Conservation (phyloP, 1,284 basidiomycete genomes). For the Kalmanozyma brasiliensis region DNA sequence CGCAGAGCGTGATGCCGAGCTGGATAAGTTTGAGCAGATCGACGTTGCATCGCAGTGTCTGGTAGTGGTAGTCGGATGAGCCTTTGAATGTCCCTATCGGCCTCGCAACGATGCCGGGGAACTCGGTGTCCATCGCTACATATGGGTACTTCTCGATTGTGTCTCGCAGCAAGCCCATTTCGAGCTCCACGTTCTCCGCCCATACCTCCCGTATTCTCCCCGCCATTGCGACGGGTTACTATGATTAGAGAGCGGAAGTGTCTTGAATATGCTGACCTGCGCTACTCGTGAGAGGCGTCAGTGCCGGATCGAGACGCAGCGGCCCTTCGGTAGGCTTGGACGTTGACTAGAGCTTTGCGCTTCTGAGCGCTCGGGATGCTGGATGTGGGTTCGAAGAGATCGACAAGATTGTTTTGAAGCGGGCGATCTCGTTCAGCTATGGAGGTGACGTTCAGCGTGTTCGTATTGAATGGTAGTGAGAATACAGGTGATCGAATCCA, state of each 20-base stretch:
- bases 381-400: neutral
- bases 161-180: conserved; percentile 87
- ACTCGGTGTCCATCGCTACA: conserved; percentile 99
- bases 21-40: conserved; percentile 98
- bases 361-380: no score
- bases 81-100: conserved; percentile 97
- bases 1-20: conserved; percentile 91
- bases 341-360: no score
- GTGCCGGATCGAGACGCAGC: no score
- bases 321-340: no score
- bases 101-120: conserved; percentile 96
- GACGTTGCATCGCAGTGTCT: conserved; percentile 95
- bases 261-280: no score
- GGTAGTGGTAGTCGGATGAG: conserved; percentile 97
- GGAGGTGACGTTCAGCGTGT: no score
- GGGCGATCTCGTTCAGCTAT: neutral
- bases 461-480: no score
- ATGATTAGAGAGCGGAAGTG: neutral
- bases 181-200: conserved; percentile 89
- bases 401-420: neutral
- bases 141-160: conserved; percentile 90
- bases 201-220: conserved; percentile 78
- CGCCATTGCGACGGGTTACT: conserved; percentile 49
- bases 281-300: no score
- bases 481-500: no score